Conservation (phyloP, 2,329 filamentous ascomycete genomes). For the Cercospora sp. region DNA sequence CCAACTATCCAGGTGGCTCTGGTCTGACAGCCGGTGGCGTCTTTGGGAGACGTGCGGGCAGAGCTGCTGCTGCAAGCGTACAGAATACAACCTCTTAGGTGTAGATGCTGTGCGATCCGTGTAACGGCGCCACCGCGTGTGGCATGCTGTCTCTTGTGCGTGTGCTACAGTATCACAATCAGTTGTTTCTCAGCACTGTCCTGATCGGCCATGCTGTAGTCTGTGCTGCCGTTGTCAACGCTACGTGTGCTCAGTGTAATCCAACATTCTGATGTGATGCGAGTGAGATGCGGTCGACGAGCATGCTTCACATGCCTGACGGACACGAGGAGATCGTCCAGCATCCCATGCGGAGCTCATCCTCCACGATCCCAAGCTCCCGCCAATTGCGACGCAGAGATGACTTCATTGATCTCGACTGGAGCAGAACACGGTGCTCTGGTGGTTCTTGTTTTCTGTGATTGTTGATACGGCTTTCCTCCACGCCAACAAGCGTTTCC, state of each 20-base stretch:
- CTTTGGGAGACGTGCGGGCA: conserved; percentile 50
- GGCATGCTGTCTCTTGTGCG: background rate
- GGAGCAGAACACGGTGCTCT: background rate
- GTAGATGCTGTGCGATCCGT: background rate
- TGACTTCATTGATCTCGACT: conserved; percentile 15
- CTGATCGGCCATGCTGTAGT: background rate
- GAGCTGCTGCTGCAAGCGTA: conserved; percentile 31
- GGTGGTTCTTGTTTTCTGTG: background rate
- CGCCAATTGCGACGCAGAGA: conserved; percentile 8
- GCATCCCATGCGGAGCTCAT: conserved; percentile 15
- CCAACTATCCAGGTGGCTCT: conserved; percentile 64
- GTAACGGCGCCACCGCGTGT: conserved; percentile 4
- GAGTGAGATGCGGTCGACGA: conserved; percentile 2
- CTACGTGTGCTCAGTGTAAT: background rate
- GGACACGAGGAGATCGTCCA: conserved; percentile 10
- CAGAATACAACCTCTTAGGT: background rate
- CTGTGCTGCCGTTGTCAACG: background rate
- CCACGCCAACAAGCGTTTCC: background rate
- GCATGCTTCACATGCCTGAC: conserved; percentile 15
- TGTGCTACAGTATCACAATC: background rate
- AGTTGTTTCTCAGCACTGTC: background rate
- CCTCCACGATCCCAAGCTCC: conserved; percentile 12
- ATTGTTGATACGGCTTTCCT: background rate
- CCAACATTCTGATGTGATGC: background rate
- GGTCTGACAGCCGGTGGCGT: conserved; percentile 62